phyloP scores from a whole-genome alignment of 139 green algal species.

The Coelastrella sp. region DNA sequence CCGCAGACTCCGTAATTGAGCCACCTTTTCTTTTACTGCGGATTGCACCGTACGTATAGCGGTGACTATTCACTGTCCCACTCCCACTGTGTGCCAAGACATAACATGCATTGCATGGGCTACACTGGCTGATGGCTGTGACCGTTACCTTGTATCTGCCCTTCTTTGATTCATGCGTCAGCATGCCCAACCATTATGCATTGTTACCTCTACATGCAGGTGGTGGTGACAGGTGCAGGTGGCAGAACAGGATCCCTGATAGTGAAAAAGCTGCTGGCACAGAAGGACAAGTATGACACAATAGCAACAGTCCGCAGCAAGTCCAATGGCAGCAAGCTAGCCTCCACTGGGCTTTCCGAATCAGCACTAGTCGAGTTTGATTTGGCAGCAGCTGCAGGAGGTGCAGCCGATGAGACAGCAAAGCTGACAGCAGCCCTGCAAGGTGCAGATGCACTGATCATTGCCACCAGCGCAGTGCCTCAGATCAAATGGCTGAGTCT shows the following conservation, averaged over 20 bases:
- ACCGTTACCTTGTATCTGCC: too few species aligned
- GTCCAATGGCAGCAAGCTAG: conserved; percentile 34
- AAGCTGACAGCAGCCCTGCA: conserved; percentile 48
- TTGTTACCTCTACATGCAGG: too few species aligned
- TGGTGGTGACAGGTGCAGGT: conserved; percentile 81
- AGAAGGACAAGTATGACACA: conserved; percentile 51
- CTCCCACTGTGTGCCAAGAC: too few species aligned
- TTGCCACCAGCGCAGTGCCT: conserved; percentile 66
- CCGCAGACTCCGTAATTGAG: too few species aligned
- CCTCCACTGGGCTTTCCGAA: conserved; percentile 47
- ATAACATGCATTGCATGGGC: too few species aligned
- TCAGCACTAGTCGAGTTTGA: conserved; percentile 44
- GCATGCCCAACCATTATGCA: too few species aligned
- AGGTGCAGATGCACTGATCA: conserved; percentile 63
- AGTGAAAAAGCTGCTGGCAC: conserved; percentile 74
- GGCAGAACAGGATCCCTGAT: conserved; percentile 77
- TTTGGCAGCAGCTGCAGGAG: conserved; percentile 40
- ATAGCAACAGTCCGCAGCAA: conserved; percentile 69
- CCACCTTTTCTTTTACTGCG: too few species aligned
- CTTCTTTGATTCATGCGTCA: too few species aligned
- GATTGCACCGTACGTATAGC: too few species aligned
- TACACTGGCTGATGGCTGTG: too few species aligned
- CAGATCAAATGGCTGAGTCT: conserved; percentile 46
- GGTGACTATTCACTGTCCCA: too few species aligned
- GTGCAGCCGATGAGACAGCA: neutral